phyloP scores from a whole-genome alignment of 495 filamentous ascomycete genomes.

The Trichoderma orchidacearum region DNA sequence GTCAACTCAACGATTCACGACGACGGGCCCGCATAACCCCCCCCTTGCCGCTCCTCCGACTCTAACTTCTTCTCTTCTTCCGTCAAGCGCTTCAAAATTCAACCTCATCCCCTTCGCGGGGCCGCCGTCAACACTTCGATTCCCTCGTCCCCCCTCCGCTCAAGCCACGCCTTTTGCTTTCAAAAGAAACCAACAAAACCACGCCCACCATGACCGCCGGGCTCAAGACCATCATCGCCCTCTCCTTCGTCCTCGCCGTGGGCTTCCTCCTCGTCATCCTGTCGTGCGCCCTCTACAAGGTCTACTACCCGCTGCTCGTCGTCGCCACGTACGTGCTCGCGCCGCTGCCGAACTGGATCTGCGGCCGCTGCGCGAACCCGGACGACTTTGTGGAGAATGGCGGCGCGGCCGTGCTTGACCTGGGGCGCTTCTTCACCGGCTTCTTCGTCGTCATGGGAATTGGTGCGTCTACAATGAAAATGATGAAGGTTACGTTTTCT shows the following conservation, averaged over 20 bases:
- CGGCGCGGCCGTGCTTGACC: conserved; percentile 69
- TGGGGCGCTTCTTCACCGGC: conserved; percentile 88
- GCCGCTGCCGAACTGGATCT: conserved; percentile 92
- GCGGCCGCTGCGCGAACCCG: conserved; percentile 71
- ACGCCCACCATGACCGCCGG: conserved; percentile 61
- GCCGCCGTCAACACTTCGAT: not conserved
- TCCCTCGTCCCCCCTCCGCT: no score
- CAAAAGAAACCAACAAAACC: not conserved
- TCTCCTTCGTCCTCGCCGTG: conserved; percentile 97
- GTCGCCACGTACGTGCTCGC: conserved; percentile 92
- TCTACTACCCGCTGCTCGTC: conserved; percentile 86
- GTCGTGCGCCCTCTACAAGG: conserved; percentile 83
- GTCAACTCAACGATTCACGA: not conserved
- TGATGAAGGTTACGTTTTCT: no score
- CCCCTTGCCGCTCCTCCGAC: not conserved
- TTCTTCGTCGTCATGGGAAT: conserved; percentile 97
- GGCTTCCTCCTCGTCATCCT: conserved; percentile 99
- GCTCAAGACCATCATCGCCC: conserved; percentile 95
- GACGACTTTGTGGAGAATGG: conserved; percentile 91
- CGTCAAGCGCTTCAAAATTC: not conserved
- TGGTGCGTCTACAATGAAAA: no score
- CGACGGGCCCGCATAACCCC: not conserved
- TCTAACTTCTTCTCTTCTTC: not conserved
- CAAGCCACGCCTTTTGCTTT: no score
- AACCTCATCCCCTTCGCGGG: not conserved